A percentile compares a stretch with the other conserved stretches of the same genome.
Conservation (phyloP, 1,284 basidiomycete species). For the Ceratobasidium sp. region DNA sequence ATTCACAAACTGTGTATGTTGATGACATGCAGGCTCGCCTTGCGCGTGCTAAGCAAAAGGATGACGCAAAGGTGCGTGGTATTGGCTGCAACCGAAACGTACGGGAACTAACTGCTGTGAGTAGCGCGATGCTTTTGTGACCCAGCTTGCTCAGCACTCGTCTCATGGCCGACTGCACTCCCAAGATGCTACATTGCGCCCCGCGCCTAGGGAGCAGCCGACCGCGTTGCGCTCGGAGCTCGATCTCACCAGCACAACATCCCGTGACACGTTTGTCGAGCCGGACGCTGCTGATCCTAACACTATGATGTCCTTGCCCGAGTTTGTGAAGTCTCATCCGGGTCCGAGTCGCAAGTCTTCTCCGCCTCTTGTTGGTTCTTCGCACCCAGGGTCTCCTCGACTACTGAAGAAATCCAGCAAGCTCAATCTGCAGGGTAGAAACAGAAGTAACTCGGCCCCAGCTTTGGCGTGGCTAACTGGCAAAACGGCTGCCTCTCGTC, state of each 20-base stretch:
- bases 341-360: conserved; percentile 31
- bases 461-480: conserved; percentile 70
- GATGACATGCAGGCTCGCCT: conserved; percentile 65
- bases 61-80: conserved; percentile 66
- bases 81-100: not conserved
- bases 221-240: not conserved
- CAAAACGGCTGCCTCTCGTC: conserved; percentile 17
- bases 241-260: conserved; percentile 56
- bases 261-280: conserved; percentile 70
- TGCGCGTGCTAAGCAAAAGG: conserved; percentile 65
- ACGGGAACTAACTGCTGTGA: conserved; percentile 43
- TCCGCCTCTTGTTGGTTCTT: conserved; percentile 11
- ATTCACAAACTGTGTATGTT: conserved; percentile 70
- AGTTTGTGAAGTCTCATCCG: conserved; percentile 61
- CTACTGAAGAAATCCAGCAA: conserved; percentile 53
- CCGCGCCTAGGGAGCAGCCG: conserved; percentile 20
- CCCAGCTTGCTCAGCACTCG: conserved; percentile 73
- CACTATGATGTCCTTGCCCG: conserved; percentile 67
- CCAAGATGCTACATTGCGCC: conserved; percentile 70
- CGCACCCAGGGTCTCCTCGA: conserved; percentile 43
- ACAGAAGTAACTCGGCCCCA: conserved; percentile 76
- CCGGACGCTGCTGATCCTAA: conserved; percentile 57
- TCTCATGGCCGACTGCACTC: conserved; percentile 71
- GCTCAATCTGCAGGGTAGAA: conserved; percentile 53
- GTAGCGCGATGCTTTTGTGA: conserved; percentile 76